Evolutionary conservation across 805 yeast species (phyloP), one percentile per base, ranked within the genome.

Genomic region (Nakazawaea ishiwadae): DNA sequence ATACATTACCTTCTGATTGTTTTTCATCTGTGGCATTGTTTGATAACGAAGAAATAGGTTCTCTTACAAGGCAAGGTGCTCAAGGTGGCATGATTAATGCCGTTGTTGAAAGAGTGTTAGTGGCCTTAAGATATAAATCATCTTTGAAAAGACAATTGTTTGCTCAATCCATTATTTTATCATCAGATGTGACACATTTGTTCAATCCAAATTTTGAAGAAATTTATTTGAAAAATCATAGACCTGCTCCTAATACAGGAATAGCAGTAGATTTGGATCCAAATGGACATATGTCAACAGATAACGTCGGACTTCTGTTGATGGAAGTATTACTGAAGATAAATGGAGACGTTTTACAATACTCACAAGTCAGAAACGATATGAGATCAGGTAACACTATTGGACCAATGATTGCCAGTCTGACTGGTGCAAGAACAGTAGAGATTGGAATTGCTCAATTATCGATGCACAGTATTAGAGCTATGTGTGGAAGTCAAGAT

Each of bases 361-460:
- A 77, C 61, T 85, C 86, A 78, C 95, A 86, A 56, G 82, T 84
- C 58, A 77, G 93, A 60, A 87, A 87, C 63, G 90, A 81, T 58
- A 73, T 84, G 12, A 75, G 93, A 56, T 80, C 89, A 0, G 96
- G 96, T 23, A 93, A 95, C 31, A 86, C 96, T 19, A 84, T 87
- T 55, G 96, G 96, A 0, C 95, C 87, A 15, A 68, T 73, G 10
- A 66, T 81, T 41, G 65, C 84, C 11, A 60, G 73, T 27, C 75
- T 70, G 45, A 79, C 86, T 1, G 88, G 88, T 41, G 84, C 85
- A 3, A 69, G 86, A 53, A 81, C 90, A 30, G 75, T 84, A 40
- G 96, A 86, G 53, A 60, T 84, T 42, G 96, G 96, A 39, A 81
- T 86, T 51, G 79, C 95, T 2, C 95, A 85, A 62, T 68, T 84